Percentiles rank a stretch among this genome's conserved stretches.
These are phyloP conservation scores for Nadsonia commutata DNA, from an alignment of 1,139 yeast genomes.

Conservation along the genomic window DNA sequence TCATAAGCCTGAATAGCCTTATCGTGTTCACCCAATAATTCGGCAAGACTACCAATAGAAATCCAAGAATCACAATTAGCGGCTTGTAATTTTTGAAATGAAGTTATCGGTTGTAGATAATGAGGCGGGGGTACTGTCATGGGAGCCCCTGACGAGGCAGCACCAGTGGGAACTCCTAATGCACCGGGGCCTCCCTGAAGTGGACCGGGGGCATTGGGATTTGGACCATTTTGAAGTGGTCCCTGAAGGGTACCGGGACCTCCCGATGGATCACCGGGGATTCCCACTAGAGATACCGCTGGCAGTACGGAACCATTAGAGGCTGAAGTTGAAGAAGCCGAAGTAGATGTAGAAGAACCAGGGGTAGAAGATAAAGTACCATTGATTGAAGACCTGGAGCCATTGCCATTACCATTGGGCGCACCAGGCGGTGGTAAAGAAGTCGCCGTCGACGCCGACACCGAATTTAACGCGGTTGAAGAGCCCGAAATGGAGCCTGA, in stretches of 20 bases:
- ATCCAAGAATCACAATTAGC: conserved; percentile 86
- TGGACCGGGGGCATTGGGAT: neutral
- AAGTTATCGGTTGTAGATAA: conserved; percentile 15
- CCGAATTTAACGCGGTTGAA: too few relatives aligned
- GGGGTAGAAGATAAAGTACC: too few relatives aligned
- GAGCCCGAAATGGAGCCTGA: conserved; percentile 9
- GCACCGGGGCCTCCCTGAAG: neutral
- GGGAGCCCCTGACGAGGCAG: neutral
- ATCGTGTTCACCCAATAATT: conserved; percentile 75
- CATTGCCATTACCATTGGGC: too few relatives aligned
- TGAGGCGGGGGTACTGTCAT: neutral
- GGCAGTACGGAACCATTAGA: too few relatives aligned
- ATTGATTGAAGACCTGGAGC: too few relatives aligned
- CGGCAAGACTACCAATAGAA: conserved; percentile 79
- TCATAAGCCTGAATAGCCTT: conserved; percentile 83
- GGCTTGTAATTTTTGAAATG: conserved; percentile 30
- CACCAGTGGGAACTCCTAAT: neutral
- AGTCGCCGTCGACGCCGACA: too few relatives aligned
- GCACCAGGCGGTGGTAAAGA: too few relatives aligned
- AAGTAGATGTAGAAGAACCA: conserved; percentile 4
- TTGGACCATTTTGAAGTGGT: neutral
- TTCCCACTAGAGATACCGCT: too few relatives aligned
- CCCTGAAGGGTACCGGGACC: neutral
- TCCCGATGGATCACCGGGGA: too few relatives aligned
- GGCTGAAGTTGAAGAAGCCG: neutral